Evolutionary conservation across 176 grass and related monocot species (phyloP), one percentile per base, ranked within the genome.

Genomic region (Microstegium vimineum): DNA sequence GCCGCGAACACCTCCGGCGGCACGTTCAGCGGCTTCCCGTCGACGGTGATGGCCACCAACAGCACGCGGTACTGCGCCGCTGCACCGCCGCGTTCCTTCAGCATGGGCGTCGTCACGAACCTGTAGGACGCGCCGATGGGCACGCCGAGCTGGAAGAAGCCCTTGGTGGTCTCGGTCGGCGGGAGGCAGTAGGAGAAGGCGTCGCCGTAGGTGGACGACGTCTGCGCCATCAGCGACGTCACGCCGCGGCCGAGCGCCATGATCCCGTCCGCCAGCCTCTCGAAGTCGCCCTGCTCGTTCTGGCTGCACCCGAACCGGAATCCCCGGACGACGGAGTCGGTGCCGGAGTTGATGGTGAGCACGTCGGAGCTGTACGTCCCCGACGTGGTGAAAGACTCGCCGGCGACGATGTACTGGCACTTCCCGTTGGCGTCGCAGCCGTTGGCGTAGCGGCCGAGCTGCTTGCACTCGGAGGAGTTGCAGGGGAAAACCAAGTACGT

Each of bases 171-270:
- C 16, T 69, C 81, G 60, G 64, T 26, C 23, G 23, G 57, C n/a
- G 92, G 92, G 42, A 95, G 41, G 82, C 93, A 92, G 79, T 95
- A 95, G 13, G 90, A 56, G 78, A 95, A 95, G 46, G 87, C 82
- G 15, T 88, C 62, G 22, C 78, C 78, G 14, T 51, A 51, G 20
- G 1, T 22, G 5, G 20, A 28, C 4, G 57, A 32, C 6, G 90
- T 81, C 88, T 95, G 93, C 3, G 90, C 73, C 38, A 82, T 78
- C 12, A 95, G 73, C n/a, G 90, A 95, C 59, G 78, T 72, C 13
- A 8, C 45, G 40, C 76, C 79, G 56, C 79, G 79, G 25, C 90
- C 93, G 54, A 95, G 90, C 72, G 82, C 86, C 16, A 95, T 81
- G 46, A 87, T 72, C 33, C 93, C 90, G 11, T 76, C 63, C 3